Percentiles rank a stretch among this genome's conserved stretches.
Conservation (phyloP, 2,329 filamentous ascomycete species). For the Penicillium sp. region DNA sequence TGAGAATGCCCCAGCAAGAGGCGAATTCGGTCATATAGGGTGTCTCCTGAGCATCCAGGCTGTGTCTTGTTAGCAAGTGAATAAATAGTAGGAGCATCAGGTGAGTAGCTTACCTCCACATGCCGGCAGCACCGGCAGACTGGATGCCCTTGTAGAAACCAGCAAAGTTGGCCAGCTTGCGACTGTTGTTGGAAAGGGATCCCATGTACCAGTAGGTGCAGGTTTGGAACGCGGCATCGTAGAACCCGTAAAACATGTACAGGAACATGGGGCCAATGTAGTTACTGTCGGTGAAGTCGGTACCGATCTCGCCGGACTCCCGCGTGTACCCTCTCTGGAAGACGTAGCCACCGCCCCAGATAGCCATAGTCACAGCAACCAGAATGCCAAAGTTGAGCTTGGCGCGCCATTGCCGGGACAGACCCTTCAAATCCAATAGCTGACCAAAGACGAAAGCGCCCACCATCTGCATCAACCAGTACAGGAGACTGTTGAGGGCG, state of each 20-base stretch:
- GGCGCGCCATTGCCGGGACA: slow-evolving; percentile 68
- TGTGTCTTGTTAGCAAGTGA: slow-evolving; percentile 44
- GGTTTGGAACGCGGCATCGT: slow-evolving; percentile 88
- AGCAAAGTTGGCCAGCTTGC: slow-evolving; percentile 87
- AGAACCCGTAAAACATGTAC: slow-evolving; percentile 89
- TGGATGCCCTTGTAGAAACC: slow-evolving; percentile 91
- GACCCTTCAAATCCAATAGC: slow-evolving; percentile 61
- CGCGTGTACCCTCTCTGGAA: slow-evolving; percentile 68
- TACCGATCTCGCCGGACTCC: slow-evolving; percentile 33
- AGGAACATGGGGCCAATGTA: slow-evolving; percentile 82
- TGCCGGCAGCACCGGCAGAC: slow-evolving; percentile 74
- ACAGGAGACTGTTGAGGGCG: slow-evolving; percentile 76
- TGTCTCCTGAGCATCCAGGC: slow-evolving; percentile 63
- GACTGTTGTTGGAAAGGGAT: slow-evolving; percentile 85
- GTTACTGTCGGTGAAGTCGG: slow-evolving; percentile 67
- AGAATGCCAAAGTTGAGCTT: slow-evolving; percentile 64
- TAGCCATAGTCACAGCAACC: slow-evolving; percentile 69
- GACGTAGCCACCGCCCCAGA: slow-evolving; percentile 82
- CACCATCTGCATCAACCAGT: slow-evolving; percentile 77
- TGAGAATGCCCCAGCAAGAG: slow-evolving; percentile 73
- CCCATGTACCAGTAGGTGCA: slow-evolving; percentile 96
- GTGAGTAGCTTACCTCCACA: slow-evolving; percentile 41
- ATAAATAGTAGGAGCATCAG: background rate
- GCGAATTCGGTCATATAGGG: slow-evolving; percentile 73
- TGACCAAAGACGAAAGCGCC: slow-evolving; percentile 74